These are phyloP conservation scores for Galerina marginata DNA, from an alignment of 768 basidiomycete species.

Conservation along the genomic window DNA sequence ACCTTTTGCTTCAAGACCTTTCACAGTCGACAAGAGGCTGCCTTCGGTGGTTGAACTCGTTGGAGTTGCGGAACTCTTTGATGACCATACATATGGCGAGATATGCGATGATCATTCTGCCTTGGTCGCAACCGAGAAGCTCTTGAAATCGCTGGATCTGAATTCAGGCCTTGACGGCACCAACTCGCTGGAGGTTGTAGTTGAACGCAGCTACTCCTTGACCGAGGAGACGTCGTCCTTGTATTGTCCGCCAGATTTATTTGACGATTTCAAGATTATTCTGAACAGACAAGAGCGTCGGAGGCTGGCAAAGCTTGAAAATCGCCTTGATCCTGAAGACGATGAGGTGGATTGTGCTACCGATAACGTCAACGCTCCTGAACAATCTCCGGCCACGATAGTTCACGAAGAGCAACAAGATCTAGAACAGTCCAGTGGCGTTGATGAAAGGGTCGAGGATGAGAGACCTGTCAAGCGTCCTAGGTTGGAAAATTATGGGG, in stretches of 20 bases:
- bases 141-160: conserved; percentile 12
- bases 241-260: conserved; percentile 1
- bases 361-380: background rate
- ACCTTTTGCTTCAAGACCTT: conserved; percentile 44
- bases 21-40: conserved; percentile 46
- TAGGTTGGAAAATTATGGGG: conserved; percentile 1
- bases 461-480: conserved; percentile 20
- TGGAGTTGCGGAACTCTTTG: conserved; percentile 29
- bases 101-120: background rate
- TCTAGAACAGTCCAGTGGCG: background rate
- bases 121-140: background rate
- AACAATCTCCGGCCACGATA: too few species aligned
- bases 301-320: conserved; percentile 16
- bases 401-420: too few species aligned
- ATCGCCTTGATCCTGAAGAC: conserved; percentile 10
- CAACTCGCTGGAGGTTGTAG: background rate
- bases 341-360: background rate
- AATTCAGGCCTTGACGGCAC: background rate
- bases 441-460: background rate
- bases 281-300: conserved; percentile 48
- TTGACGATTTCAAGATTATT: conserved; percentile 38
- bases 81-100: background rate
- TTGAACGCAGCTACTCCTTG: background rate
- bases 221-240: background rate
- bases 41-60: conserved; percentile 39